Evolutionary conservation across 2,329 filamentous ascomycete species (phyloP), one percentile per base, ranked within the genome.

Genomic region (Pseudogymnoascus sp.): DNA sequence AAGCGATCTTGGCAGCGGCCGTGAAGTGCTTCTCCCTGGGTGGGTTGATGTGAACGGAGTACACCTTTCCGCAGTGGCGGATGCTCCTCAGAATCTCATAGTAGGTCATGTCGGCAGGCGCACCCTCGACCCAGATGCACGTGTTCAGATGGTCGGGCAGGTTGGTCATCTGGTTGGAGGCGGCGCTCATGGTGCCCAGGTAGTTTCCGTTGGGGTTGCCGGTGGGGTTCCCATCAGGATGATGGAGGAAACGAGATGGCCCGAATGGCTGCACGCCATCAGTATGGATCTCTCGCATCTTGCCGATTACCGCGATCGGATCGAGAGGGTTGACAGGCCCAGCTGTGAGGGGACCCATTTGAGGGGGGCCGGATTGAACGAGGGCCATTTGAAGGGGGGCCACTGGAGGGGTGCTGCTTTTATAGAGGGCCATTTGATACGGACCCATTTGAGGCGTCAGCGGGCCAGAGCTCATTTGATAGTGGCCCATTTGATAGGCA

Each of bases 101-200:
- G 12, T 65, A 42, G 1, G 40, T 57, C 2, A 64, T 34, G 1
- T 37, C 40, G 5, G 29, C 18, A 0, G 69, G 69, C 11, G 71
- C 65, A 8, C 66, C 62, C 5, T 64, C 68, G 2, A 72, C 34
- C 60, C 64, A 71, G 5, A 71, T 37, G 2, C 67, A 60, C 39
- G 68, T 71, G 39, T 72, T 71, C 4, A 65, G 5, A 10, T 54
- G 2, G 34, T 68, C 61, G 0, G 66, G 62, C 26, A 71, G 62
- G 8, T 60, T 16, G 7, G 61, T 18, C 51, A 57, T 57, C 51
- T 57, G 51, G 26, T 57, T 57, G 2, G 51, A 57, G 29, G 51
- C 51, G n/a, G 51, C 26, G n/a, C 51, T 57, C 51, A 57, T 34
- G 51, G 51, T 34, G n/a, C 51, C 51, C n/a, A 57, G 51, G 51